Conservation (phyloP, 192 early-diverging fungal genomes). For the Coemansia sp. region DNA sequence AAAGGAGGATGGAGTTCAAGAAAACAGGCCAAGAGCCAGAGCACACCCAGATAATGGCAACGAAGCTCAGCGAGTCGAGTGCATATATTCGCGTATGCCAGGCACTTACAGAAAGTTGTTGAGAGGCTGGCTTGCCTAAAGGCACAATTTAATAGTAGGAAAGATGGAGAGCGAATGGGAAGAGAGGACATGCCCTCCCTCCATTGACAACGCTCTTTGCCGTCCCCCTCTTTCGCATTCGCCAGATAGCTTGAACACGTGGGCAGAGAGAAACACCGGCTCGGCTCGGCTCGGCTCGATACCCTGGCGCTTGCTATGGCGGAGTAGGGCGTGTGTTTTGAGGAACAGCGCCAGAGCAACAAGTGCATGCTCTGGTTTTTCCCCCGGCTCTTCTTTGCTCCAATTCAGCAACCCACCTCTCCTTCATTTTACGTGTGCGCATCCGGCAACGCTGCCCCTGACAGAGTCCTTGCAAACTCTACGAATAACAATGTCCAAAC, state of each 20-base stretch:
- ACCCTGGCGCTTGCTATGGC: neutral
- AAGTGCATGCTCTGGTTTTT: neutral
- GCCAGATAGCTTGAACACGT: neutral
- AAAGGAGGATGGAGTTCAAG: too few relatives aligned
- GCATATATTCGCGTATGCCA: neutral
- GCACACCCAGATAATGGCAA: too few relatives aligned
- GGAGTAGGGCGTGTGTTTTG: neutral
- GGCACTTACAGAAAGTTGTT: neutral
- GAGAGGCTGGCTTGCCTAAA: neutral
- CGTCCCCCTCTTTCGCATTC: neutral
- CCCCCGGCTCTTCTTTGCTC: neutral
- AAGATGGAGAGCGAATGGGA: constrained; percentile 22
- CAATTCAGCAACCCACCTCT: neutral
- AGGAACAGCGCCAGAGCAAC: neutral
- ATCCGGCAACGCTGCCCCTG: neutral
- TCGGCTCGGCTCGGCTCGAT: constrained; percentile 1
- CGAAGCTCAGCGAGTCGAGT: neutral
- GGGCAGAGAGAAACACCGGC: neutral
- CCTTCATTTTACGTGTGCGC: neutral
- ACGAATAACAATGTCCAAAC: constrained; percentile 29
- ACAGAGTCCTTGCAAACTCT: neutral
- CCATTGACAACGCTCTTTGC: neutral
- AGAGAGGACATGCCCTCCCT: neutral
- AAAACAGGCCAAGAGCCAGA: too few relatives aligned
- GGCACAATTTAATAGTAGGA: neutral